These are phyloP conservation scores for Larix kaempferi DNA, from an alignment of 75 land plant genomes.

Conservation along the genomic window DNA sequence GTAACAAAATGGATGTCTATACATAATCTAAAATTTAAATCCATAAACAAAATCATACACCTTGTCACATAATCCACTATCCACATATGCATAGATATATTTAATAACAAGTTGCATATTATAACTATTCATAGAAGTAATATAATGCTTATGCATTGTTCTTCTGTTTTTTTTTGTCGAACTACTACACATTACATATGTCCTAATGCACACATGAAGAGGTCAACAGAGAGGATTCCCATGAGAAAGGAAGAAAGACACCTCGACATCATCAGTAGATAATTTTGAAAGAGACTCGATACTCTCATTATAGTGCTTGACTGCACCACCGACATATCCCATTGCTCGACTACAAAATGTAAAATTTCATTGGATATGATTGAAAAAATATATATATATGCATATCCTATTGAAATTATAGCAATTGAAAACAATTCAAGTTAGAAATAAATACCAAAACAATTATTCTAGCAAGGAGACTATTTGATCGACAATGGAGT, in stretches of 20 bases:
- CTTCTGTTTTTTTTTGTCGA: background rate
- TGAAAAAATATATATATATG: background rate
- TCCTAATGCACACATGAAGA: background rate
- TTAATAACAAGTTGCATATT: background rate
- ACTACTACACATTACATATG: background rate
- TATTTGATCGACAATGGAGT: no score
- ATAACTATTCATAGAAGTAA: background rate
- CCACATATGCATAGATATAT: background rate
- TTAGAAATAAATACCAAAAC: no score
- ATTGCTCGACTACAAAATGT: slow-evolving; percentile 63
- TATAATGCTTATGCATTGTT: background rate
- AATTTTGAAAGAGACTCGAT: slow-evolving; percentile 66
- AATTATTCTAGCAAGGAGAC: no score
- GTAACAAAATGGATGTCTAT: no score
- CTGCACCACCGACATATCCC: slow-evolving; percentile 61
- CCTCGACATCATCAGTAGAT: slow-evolving; percentile 70
- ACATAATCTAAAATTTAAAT: no score
- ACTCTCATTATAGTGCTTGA: slow-evolving; percentile 76
- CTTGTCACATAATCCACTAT: no score
- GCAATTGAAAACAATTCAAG: no score
- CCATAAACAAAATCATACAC: background rate
- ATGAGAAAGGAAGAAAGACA: slow-evolving; percentile 14
- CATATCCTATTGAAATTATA: background rate
- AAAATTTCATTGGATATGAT: background rate
- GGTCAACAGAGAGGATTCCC: background rate